phyloP scores from a whole-genome alignment of 495 filamentous ascomycete genomes.

The Chlorociboria aeruginascens region DNA sequence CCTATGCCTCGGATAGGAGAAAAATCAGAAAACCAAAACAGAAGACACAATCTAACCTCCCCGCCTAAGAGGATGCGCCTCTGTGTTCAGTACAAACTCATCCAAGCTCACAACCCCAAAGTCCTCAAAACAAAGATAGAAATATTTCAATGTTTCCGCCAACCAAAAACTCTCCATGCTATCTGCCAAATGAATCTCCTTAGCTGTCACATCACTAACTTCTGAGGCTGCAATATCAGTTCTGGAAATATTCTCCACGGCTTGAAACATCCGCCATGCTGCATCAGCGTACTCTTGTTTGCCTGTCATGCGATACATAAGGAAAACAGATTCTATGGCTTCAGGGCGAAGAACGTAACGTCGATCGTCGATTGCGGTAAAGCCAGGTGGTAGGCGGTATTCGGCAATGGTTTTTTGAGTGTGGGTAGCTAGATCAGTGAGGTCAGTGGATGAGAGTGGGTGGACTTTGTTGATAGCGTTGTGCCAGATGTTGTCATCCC shows the following conservation, averaged over 20 bases:
- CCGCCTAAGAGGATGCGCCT: slow-evolving; percentile 44
- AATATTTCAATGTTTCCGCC: slow-evolving; percentile 72
- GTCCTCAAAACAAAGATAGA: slow-evolving; percentile 63
- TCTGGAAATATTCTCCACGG: slow-evolving; percentile 29
- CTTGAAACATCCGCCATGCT: slow-evolving; percentile 49
- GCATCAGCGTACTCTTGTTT: slow-evolving; percentile 40
- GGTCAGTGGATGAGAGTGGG: background rate
- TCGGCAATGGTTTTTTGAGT: slow-evolving; percentile 26
- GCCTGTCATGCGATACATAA: slow-evolving; percentile 49
- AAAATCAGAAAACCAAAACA: too few relatives aligned
- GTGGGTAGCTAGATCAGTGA: background rate
- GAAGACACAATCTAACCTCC: too few relatives aligned
- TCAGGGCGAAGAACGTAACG: slow-evolving; percentile 60
- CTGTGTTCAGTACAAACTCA: slow-evolving; percentile 68
- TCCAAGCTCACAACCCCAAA: slow-evolving; percentile 65
- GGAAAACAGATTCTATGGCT: slow-evolving; percentile 52
- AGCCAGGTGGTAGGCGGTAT: slow-evolving; percentile 42
- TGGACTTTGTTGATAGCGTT: background rate
- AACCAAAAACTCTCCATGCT: slow-evolving; percentile 53
- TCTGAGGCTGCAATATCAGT: slow-evolving; percentile 34
- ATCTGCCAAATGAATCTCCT: slow-evolving; percentile 20
- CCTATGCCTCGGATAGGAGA: too few relatives aligned
- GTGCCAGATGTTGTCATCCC: slow-evolving; percentile 13
- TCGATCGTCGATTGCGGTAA: slow-evolving; percentile 43
- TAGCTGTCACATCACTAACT: slow-evolving; percentile 30